These are phyloP conservation scores for Verticillium klebahnii DNA, from an alignment of 2,329 filamentous ascomycete genomes.

Conservation along the genomic window DNA sequence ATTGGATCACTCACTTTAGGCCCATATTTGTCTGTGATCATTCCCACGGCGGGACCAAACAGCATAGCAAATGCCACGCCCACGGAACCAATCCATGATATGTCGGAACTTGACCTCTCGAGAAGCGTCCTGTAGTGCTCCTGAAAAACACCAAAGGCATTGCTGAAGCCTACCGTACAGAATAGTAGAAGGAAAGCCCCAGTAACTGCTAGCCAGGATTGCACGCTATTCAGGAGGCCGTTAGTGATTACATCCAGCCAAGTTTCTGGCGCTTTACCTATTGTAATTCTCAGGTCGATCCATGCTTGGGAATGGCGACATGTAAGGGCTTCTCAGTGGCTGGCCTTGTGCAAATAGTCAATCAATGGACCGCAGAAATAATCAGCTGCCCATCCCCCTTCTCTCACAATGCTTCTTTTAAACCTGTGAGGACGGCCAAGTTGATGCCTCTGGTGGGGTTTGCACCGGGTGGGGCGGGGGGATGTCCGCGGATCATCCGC, in stretches of 20 bases:
- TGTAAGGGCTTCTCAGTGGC: too few species aligned
- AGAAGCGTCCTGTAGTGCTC: conserved; percentile 50
- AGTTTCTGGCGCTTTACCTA: not conserved
- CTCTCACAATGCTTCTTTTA: too few species aligned
- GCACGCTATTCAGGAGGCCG: not conserved
- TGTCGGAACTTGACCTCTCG: conserved; percentile 42
- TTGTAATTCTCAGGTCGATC: not conserved
- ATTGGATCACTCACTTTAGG: conserved; percentile 30
- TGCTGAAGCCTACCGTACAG: conserved; percentile 25
- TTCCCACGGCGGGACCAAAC: conserved; percentile 57
- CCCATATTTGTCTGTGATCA: conserved; percentile 58
- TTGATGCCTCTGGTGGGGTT: not conserved
- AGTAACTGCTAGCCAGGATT: conserved; percentile 15
- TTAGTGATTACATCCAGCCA: too few species aligned
- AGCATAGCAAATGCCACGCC: conserved; percentile 51
- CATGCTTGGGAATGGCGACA: too few species aligned
- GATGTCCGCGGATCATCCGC: conserved; percentile 10
- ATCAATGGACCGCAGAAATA: too few species aligned
- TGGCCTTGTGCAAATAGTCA: too few species aligned
- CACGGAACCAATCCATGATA: conserved; percentile 60
- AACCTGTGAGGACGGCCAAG: too few species aligned
- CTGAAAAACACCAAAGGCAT: conserved; percentile 46
- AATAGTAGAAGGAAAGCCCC: conserved; percentile 17
- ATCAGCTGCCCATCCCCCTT: too few species aligned
- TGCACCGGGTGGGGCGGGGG: not conserved